These are phyloP conservation scores for Asterionellopsis glacialis DNA, from an alignment of 108 stramenopile species.

Conservation along the genomic window DNA sequence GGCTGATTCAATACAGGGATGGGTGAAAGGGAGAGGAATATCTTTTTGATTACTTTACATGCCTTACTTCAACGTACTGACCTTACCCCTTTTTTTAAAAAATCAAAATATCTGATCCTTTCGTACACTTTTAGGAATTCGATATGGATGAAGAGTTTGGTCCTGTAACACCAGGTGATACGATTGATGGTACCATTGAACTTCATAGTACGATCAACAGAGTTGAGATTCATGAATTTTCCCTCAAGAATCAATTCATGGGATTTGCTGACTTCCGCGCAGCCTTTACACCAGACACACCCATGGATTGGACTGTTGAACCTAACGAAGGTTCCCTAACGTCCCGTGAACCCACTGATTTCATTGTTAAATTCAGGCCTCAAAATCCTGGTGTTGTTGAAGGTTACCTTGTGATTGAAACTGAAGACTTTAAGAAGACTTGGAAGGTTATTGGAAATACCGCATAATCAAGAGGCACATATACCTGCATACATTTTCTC, in stretches of 20 bases:
- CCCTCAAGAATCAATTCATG: slow-evolving; percentile 75
- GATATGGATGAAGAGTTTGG: slow-evolving; percentile 75
- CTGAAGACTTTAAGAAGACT: slow-evolving; percentile 86
- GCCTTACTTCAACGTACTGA: neutral
- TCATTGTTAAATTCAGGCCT: slow-evolving; percentile 69
- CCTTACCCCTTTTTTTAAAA: neutral
- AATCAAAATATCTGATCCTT: neutral
- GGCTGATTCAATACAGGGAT: neutral
- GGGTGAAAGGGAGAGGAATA: neutral
- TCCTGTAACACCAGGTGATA: slow-evolving; percentile 42
- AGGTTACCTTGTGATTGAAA: slow-evolving; percentile 80
- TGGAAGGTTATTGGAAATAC: slow-evolving; percentile 63
- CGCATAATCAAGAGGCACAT: neutral
- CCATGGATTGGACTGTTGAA: slow-evolving; percentile 53
- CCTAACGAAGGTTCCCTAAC: slow-evolving; percentile 70
- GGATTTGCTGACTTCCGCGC: slow-evolving; percentile 89
- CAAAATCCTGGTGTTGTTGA: slow-evolving; percentile 46
- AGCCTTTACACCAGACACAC: slow-evolving; percentile 63
- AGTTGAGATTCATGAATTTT: slow-evolving; percentile 42
- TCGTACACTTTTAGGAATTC: slow-evolving; percentile 34
- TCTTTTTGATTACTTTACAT: neutral
- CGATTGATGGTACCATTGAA: slow-evolving; percentile 60
- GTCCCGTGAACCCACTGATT: slow-evolving; percentile 48
- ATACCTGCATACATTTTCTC: too few species aligned
- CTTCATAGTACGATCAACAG: slow-evolving; percentile 41